These are phyloP conservation scores for Elongisporangium undulatum DNA, from an alignment of 352 stramenopile species.

Conservation along the genomic window DNA sequence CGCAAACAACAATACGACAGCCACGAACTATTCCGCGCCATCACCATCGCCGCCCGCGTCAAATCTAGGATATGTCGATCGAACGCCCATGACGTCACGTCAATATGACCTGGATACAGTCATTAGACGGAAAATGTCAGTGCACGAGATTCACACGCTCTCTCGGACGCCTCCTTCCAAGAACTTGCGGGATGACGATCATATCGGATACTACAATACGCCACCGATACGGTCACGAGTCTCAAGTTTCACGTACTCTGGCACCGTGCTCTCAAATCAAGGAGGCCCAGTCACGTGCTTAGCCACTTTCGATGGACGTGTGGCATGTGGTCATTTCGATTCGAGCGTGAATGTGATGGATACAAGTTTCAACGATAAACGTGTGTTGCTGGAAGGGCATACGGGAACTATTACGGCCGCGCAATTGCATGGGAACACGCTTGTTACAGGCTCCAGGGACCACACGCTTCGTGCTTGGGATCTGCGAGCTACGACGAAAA, in stretches of 20 bases:
- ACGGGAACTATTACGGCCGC: slow-evolving; percentile 45
- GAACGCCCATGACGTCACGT: slow-evolving; percentile 30
- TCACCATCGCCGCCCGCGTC: not conserved
- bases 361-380: slow-evolving; percentile 21
- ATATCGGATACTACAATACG: slow-evolving; percentile 7
- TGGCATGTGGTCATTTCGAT: slow-evolving; percentile 46
- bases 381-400: slow-evolving; percentile 50
- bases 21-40: not conserved
- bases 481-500: slow-evolving; percentile 51
- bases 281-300: slow-evolving; percentile 47
- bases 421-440: slow-evolving; percentile 48
- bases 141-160: slow-evolving; percentile 27
- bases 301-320: slow-evolving; percentile 36
- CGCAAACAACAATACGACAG: not conserved
- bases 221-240: slow-evolving; percentile 16
- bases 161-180: slow-evolving; percentile 3
- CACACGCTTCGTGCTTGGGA: slow-evolving; percentile 74
- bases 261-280: slow-evolving; percentile 14
- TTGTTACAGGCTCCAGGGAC: slow-evolving; percentile 70
- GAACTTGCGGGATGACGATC: slow-evolving; percentile 4
- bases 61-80: not conserved
- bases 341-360: slow-evolving; percentile 38
- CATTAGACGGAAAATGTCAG: slow-evolving; percentile 75
- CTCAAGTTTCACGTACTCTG: slow-evolving; percentile 19
- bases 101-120: slow-evolving; percentile 79